A percentile compares a stretch with the other conserved stretches of the same genome.
phyloP scores from a whole-genome alignment of 208 protist genomes.

The Crithidia fasciculata region DNA sequence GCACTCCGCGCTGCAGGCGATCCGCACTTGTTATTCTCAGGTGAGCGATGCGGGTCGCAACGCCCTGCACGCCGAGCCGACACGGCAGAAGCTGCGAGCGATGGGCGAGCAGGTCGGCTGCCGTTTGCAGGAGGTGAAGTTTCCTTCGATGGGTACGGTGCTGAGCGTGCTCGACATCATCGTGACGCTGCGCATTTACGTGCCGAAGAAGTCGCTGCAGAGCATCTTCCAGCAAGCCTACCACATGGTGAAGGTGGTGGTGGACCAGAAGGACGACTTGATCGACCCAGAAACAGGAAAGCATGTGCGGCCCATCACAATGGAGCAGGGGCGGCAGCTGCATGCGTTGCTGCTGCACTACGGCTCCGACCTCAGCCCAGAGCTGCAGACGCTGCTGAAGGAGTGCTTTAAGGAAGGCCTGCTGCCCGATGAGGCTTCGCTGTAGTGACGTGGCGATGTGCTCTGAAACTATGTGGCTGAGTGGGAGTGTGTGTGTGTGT shows the following conservation, averaged over 20 bases:
- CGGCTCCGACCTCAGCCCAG: slow-evolving; percentile 70
- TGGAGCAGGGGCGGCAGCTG: slow-evolving; percentile 86
- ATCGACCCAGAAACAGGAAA: slow-evolving; percentile 77
- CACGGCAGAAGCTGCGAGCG: slow-evolving; percentile 82
- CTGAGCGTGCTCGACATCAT: slow-evolving; percentile 80
- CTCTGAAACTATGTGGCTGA: too few relatives aligned
- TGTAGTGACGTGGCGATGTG: slow-evolving; percentile 30
- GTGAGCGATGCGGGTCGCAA: slow-evolving; percentile 84
- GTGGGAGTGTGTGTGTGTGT: too few relatives aligned
- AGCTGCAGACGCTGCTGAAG: slow-evolving; percentile 64
- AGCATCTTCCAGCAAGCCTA: slow-evolving; percentile 74
- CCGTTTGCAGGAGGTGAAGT: slow-evolving; percentile 82
- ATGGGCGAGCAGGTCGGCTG: slow-evolving; percentile 85
- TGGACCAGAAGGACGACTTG: slow-evolving; percentile 72
- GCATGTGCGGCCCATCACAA: slow-evolving; percentile 71
- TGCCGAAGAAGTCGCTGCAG: slow-evolving; percentile 84
- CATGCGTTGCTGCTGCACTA: slow-evolving; percentile 86
- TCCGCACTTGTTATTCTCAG: slow-evolving; percentile 72
- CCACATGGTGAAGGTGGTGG: slow-evolving; percentile 73
- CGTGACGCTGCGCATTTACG: slow-evolving; percentile 88
- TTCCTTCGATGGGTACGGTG: slow-evolving; percentile 63
- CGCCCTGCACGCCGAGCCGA: slow-evolving; percentile 86
- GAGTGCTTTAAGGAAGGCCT: slow-evolving; percentile 79
- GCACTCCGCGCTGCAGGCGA: slow-evolving; percentile 68
- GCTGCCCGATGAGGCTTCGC: slow-evolving; percentile 81